Base-by-base conservation (phyloP, 805 yeast species). In the Candida nitratophila region DNA sequence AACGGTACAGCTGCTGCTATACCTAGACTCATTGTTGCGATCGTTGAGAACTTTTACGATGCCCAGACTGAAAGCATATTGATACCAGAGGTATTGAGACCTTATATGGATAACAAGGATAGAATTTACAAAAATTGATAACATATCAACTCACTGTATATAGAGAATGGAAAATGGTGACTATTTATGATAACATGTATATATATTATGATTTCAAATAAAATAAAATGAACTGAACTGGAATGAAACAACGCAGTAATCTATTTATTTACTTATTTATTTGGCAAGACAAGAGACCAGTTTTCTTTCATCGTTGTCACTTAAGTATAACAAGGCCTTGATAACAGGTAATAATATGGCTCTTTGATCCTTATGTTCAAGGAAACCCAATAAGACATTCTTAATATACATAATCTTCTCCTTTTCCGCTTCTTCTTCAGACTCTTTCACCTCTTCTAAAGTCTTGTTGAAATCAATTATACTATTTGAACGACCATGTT, bases 1-100 rank as follows among this genome's bases (percentile, higher is more conserved):
- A 93, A 93, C 52, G 99, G 97, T 16, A 93, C 99, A 0, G 96
- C 96, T 2, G 74, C 90, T 75, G 99, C 99, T 1, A 83, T 91
- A 15, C 99, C 99, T 2, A 70, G 99, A 47, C 83, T 90, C 1
- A 80, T 93, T 17, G 73, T 90, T 19, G 96, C 98, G 1, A 73
- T 93, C n/a, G 66, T 91, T 4, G 99, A 93, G 64, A 93, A 85
- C 60, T 75, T 74, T 52, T 93, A 85, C 56, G 83, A 88, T 49
- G 74, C 80, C 3, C 61, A 51, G 3, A 71, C 76, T 0, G 65
- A 78, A 14, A 60, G 71, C 4, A 74, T 90, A 6, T 49, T 57
- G 12, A 75, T 90, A 42, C 97, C 97, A 5, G 63, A 75, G 38
- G 85, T 77, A 1, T 68, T 90, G 42, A 72, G 79, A 48, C 74